Evolutionary conservation across 129 eudicot genomes (phyloP).

Genomic region (Daucus carota): DNA sequence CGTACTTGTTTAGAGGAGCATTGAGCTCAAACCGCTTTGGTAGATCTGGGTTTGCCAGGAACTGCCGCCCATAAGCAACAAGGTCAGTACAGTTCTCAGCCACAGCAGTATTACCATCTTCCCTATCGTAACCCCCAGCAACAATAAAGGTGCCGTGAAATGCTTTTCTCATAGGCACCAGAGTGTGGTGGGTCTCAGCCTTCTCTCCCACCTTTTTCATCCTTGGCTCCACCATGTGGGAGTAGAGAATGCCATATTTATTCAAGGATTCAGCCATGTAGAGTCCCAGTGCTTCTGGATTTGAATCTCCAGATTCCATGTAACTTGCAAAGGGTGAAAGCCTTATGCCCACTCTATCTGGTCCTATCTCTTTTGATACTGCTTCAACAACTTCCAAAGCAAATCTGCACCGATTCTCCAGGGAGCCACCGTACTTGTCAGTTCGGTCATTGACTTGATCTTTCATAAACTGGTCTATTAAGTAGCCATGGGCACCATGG

Average conservation of each 20-base stretch:
- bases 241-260: slow-evolving; percentile 12
- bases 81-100: slow-evolving; percentile 13
- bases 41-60: slow-evolving; percentile 17
- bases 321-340: slow-evolving; percentile 19
- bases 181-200: slow-evolving; percentile 6
- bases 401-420: slow-evolving; percentile 26
- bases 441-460: slow-evolving; percentile 26
- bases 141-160: slow-evolving; percentile 10
- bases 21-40: slow-evolving; percentile 12
- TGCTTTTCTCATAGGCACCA: slow-evolving; percentile 12
- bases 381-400: slow-evolving; percentile 18
- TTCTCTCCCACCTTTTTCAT: slow-evolving; percentile 12
- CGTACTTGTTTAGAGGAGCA: slow-evolving; percentile 17
- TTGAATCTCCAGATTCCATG: slow-evolving; percentile 24
- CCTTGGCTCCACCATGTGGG: slow-evolving; percentile 19
- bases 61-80: slow-evolving; percentile 15
- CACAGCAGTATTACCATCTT: slow-evolving; percentile 15
- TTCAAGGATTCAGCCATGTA: slow-evolving; percentile 17
- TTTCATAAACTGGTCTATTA: slow-evolving; percentile 27
- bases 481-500: slow-evolving; percentile 27
- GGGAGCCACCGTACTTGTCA: slow-evolving; percentile 25
- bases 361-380: slow-evolving; percentile 18
- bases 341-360: slow-evolving; percentile 22
- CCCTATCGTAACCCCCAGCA: slow-evolving; percentile 12
- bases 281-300: slow-evolving; percentile 25